Percentiles rank a stretch among this genome's conserved stretches.
These are phyloP conservation scores for Nannizzia gypsea DNA, from an alignment of 2,329 filamentous ascomycete genomes.

Conservation along the genomic window DNA sequence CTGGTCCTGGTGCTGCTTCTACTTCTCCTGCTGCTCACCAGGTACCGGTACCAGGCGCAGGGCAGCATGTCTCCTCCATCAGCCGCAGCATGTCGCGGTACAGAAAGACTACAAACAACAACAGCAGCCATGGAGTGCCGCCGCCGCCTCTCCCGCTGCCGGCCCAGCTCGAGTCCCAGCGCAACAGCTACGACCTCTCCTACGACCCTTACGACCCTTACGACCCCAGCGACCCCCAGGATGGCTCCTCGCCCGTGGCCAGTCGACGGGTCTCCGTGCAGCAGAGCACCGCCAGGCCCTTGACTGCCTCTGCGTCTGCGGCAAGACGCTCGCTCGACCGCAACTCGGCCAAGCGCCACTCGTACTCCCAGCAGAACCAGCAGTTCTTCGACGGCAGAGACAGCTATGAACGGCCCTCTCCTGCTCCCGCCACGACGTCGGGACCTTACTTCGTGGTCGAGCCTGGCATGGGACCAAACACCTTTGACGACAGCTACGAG, in stretches of 20 bases:
- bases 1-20: background rate
- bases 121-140: constrained; percentile 10
- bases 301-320: background rate
- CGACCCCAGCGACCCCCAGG: background rate
- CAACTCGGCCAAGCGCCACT: background rate
- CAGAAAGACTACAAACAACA: constrained; percentile 19
- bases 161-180: background rate
- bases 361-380: background rate
- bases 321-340: background rate
- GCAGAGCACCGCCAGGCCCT: background rate
- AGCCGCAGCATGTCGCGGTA: constrained; percentile 31
- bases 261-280: background rate
- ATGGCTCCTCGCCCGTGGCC: background rate
- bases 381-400: background rate
- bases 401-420: background rate
- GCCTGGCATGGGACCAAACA: constrained; percentile 4
- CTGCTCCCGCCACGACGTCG: background rate
- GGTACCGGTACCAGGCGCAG: background rate
- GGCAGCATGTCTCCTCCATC: constrained; percentile 20
- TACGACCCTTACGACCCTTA: background rate
- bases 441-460: background rate
- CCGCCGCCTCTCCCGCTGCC: constrained; percentile 6
- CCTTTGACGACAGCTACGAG: constrained; percentile 12
- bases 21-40: background rate
- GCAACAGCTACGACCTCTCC: too few species aligned